phyloP scores from a whole-genome alignment of 1,284 basidiomycete species.

The Polyporus tsugae region DNA sequence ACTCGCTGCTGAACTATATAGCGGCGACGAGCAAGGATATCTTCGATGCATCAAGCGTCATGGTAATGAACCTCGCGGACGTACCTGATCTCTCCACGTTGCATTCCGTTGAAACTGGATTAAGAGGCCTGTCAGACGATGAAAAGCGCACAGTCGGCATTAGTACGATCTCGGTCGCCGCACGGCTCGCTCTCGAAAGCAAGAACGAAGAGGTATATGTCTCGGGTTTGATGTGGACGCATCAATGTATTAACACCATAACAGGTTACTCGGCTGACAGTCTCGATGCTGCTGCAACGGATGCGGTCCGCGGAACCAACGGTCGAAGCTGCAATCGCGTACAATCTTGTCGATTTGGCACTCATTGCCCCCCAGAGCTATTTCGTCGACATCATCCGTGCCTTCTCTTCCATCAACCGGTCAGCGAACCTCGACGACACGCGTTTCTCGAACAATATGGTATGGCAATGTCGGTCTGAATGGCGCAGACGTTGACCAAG shows the following conservation, averaged over 20 bases:
- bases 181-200: conserved; percentile 85
- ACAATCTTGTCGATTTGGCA: conserved; percentile 91
- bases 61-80: conserved; percentile 44
- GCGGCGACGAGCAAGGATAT: conserved; percentile 82
- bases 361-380: conserved; percentile 79
- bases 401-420: conserved; percentile 88
- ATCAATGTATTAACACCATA: conserved; percentile 5
- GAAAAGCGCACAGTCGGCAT: conserved; percentile 87
- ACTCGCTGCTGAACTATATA: conserved; percentile 93
- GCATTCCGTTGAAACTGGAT: conserved; percentile 65
- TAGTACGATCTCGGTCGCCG: conserved; percentile 91
- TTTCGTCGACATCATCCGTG: conserved; percentile 87
- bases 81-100: conserved; percentile 54
- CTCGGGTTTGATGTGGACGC: not conserved
- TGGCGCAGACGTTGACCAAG: not conserved
- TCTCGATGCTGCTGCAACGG: conserved; percentile 93
- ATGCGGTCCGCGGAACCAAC: conserved; percentile 85
- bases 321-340: conserved; percentile 91
- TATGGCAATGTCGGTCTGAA: conserved; percentile 38
- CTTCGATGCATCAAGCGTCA: conserved; percentile 59
- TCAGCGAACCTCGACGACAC: conserved; percentile 87
- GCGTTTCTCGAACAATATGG: conserved; percentile 87
- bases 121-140: conserved; percentile 80
- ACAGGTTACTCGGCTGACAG: conserved; percentile 84
- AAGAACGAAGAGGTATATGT: conserved; percentile 76